Percentiles rank a stretch among this genome's conserved stretches.
Evolutionary conservation across 208 protist genomes (phyloP).

Genomic region (Leishmania aethiopica): DNA sequence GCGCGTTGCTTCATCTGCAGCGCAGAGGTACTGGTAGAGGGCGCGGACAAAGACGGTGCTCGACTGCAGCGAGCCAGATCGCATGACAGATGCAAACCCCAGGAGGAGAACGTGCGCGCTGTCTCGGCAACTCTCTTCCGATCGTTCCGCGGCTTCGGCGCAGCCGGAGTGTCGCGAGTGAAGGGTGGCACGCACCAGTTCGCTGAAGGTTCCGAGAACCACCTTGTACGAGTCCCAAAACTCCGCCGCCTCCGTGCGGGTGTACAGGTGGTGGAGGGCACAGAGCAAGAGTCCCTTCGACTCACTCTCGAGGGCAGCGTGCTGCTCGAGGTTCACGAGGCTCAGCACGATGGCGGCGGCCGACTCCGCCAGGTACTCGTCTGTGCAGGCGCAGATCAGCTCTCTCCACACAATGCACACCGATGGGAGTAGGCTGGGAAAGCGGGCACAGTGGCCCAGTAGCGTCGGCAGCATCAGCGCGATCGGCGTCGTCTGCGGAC

Average conservation of each 20-base stretch:
- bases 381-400: conserved; percentile 58
- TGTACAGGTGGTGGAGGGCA: conserved; percentile 47
- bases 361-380: conserved; percentile 71
- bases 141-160: background rate
- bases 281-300: conserved; percentile 35
- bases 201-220: conserved; percentile 56
- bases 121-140: background rate
- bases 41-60: conserved; percentile 77
- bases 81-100: conserved; percentile 76
- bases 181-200: conserved; percentile 36
- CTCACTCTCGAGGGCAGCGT: conserved; percentile 22
- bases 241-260: conserved; percentile 27
- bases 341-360: conserved; percentile 74
- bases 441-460: conserved; percentile 50
- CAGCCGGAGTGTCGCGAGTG: background rate
- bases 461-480: conserved; percentile 84
- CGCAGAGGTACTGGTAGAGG: conserved; percentile 65
- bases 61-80: conserved; percentile 72
- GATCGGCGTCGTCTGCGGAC: conserved; percentile 63
- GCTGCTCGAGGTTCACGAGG: conserved; percentile 63
- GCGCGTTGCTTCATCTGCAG: conserved; percentile 32
- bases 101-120: conserved; percentile 13
- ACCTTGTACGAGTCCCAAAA: conserved; percentile 80
- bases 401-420: conserved; percentile 71
- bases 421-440: conserved; percentile 35